Evolutionary conservation across 495 filamentous ascomycete genomes (phyloP), one percentile per base, ranked within the genome.

Genomic region (Annulohypoxylon stygium): DNA sequence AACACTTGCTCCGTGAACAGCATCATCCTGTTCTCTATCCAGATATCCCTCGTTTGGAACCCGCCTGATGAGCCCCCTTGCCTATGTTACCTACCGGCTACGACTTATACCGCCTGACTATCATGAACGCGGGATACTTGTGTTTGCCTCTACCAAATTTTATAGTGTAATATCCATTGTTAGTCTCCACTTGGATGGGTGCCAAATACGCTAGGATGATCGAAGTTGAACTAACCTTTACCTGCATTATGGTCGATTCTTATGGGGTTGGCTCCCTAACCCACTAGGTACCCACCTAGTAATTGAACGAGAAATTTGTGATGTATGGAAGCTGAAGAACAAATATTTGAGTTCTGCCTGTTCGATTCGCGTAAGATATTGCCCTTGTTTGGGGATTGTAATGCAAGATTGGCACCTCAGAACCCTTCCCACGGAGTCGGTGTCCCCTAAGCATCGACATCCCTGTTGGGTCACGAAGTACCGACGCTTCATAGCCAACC

Each of bases 381-480:
- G 18, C 20, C 37, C 18, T 43, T 18, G 10, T 8, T 18, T 57
- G 33, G 6, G 37, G 43, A 9, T 30, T 36, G 20, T 43, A 14
- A 8, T 25, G 7, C 39, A 9, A 59, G 10, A 41, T 8, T 59
- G 23, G 14, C 36, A 30, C 8, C 39, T 4, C 57, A 60, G 57
- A 43, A 8, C 25, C 34, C 57, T 30, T 6, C 57, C 57, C 57
- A 43, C 57, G 34, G 39, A 41, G 4, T 25, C 30, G 4, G 34
- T 16, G 16, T 16, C 34, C 34, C 25, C 34, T 12, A 62, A 62
- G 41, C 26, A 26, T 62, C 59, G 59, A 26, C 48, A 62, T 26
- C 59, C 59, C 41, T 50, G 48, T 50, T 34, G 9, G 43, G 41
- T 30, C 14, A 47, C 8, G 8, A 11, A 39, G 11, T 8, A 43